Base-by-base conservation (phyloP, 1,139 yeast species). In the Insectozyma bohioensis region DNA sequence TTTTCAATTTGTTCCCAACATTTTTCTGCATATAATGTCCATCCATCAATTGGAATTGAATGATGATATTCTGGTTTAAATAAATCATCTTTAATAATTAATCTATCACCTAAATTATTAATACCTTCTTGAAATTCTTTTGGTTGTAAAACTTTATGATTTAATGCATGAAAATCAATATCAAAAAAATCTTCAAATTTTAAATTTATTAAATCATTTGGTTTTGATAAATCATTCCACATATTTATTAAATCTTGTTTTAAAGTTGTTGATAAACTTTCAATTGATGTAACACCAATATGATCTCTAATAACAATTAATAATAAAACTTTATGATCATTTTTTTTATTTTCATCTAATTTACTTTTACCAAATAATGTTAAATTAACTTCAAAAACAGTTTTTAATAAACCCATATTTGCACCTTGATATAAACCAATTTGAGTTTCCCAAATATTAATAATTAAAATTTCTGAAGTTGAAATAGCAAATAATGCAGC, bases 401-500 rank as follows among this genome's bases (percentile, higher is more conserved):
- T 92, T 54, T 88, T 90, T 46, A 92, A 70, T 33, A 92, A 64
- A 1, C 95, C 98, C 96, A 92, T 85, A 52, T 92, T 92, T 16
- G 97, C 97, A 30, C 98, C 98, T 55, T 92, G 97, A 54, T 92
- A 92, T 33, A 94, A 69, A 4, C 98, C 98, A 35, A 92, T 90
- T 56, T 92, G 98, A 47, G 87, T 85, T 57, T 92, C 98, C 97
- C 98, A 92, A 56, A 92, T 79, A 58, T 92, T 92, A 34, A 92
- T 83, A 41, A 92, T 88, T 49, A 92, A 70, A 3, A 90, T 80
- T 53, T 92, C 98, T 12, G 95, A 80, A 0, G 97, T 90, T 6
- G 97, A 79, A 41, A 92, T 66, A 0, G 98, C 97, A 68, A 92
- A 92, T 31, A 94, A 64, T 0, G 98, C 97, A 2, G 97, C 90